Percentiles rank a stretch among this genome's conserved stretches.
Evolutionary conservation across 164 flowering plant genomes (phyloP).

Genomic region (Chimonanthus salicifolius): DNA sequence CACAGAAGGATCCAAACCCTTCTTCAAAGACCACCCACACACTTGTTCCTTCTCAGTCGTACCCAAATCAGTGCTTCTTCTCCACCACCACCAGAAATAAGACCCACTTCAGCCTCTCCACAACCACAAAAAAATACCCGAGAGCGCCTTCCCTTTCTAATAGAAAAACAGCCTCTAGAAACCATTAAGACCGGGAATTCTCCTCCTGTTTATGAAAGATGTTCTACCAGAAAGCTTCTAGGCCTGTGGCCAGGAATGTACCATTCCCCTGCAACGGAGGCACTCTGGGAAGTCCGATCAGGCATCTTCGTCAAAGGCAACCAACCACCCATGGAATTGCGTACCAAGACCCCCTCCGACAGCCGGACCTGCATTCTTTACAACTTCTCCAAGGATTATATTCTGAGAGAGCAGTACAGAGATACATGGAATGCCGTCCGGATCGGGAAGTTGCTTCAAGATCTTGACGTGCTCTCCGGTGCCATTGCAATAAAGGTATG

Average conservation of each 20-base stretch:
- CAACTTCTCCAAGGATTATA: slow-evolving; percentile 68
- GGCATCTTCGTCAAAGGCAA: slow-evolving; percentile 54
- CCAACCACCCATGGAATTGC: slow-evolving; percentile 58
- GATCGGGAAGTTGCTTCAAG: slow-evolving; percentile 83
- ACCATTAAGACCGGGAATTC: not conserved
- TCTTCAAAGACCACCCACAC: not conserved
- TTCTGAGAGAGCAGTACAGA: slow-evolving; percentile 85
- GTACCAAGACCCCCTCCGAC: slow-evolving; percentile 51
- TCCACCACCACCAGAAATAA: not conserved
- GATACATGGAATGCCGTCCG: slow-evolving; percentile 88
- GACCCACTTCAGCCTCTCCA: not conserved
- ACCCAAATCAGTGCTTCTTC: not conserved
- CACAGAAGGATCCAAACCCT: not conserved
- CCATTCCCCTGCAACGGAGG: slow-evolving; percentile 89
- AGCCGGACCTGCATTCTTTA: slow-evolving; percentile 66
- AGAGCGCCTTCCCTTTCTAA: not conserved
- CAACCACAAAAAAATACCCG: not conserved
- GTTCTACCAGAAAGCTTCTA: slow-evolving; percentile 65
- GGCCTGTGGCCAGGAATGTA: slow-evolving; percentile 97
- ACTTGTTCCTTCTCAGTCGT: not conserved
- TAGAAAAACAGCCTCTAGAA: not conserved
- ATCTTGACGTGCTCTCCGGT: slow-evolving; percentile 95
- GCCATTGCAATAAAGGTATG: slow-evolving; percentile 81
- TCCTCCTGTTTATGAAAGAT: slow-evolving; percentile 58
- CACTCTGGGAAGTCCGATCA: slow-evolving; percentile 88